These are phyloP conservation scores for Clathrus columnatus DNA, from an alignment of 768 basidiomycete species.

Conservation along the genomic window DNA sequence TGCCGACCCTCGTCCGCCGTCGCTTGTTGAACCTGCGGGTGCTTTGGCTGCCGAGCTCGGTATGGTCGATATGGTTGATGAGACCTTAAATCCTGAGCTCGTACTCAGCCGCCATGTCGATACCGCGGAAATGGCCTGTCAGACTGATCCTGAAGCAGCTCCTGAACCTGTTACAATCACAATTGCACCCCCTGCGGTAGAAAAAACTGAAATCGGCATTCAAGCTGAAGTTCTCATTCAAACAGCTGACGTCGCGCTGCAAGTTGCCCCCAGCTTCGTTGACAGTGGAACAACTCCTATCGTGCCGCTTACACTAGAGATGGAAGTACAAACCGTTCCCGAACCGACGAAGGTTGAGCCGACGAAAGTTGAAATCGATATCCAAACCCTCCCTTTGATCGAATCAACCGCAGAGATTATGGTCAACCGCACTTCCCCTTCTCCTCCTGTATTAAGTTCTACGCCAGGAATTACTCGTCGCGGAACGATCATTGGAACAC, in stretches of 20 bases:
- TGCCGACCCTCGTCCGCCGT: slow-evolving; percentile 53
- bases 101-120: slow-evolving; percentile 23
- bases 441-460: not conserved
- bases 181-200: slow-evolving; percentile 20
- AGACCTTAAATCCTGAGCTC: slow-evolving; percentile 25
- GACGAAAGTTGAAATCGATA: slow-evolving; percentile 25
- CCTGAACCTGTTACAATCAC: slow-evolving; percentile 19
- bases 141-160: slow-evolving; percentile 44
- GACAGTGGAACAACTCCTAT: slow-evolving; percentile 5
- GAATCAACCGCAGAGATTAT: slow-evolving; percentile 11
- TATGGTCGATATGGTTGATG: slow-evolving; percentile 28
- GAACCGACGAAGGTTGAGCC: slow-evolving; percentile 21
- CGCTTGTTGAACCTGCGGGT: slow-evolving; percentile 63
- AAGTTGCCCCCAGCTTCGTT: not conserved
- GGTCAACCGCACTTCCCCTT: not conserved
- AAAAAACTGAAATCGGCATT: slow-evolving; percentile 24
- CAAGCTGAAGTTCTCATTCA: slow-evolving; percentile 45
- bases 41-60: slow-evolving; percentile 59
- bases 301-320: slow-evolving; percentile 11
- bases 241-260: slow-evolving; percentile 19
- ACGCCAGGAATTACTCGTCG: slow-evolving; percentile 8
- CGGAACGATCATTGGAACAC: slow-evolving; percentile 15
- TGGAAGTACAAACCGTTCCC: slow-evolving; percentile 31
- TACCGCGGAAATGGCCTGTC: slow-evolving; percentile 55
- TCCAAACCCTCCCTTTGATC: slow-evolving; percentile 21